Evolutionary conservation across 306 rosid species (phyloP), one percentile per base, ranked within the genome.

Genomic region (Cyamopsis tetragonoloba): DNA sequence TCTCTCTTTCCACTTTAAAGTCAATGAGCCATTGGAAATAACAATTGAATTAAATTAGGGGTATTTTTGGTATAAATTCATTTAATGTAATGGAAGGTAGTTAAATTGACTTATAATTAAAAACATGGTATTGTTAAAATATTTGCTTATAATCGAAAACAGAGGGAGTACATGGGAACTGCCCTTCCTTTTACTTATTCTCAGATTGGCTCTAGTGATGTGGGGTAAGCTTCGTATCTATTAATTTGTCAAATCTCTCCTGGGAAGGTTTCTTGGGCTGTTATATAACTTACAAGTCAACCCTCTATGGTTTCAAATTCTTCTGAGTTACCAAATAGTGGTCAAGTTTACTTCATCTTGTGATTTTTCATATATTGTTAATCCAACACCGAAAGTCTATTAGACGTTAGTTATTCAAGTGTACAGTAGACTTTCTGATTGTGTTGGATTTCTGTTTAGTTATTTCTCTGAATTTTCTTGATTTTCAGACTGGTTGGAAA

Each of bases 401-500:
- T 39, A n/a, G 39, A 65, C 24, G 34, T 17, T 39, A 14, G n/a
- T 38, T 8, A 28, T 12, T 26, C 58, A 26, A 27, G 20, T 71
- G 41, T 31, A 47, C 53, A 7, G 15, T 23, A 22, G 23, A 58
- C 4, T 54, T 70, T 57, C 64, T 78, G 39, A 42, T 22, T 55
- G 53, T 23, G 38, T 18, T 32, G 12, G 20, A 17, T 66, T 58
- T 75, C 38, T 56, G 44, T 3, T 30, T 34, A 10, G 43, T 22
- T 35, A 69, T 62, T 54, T 60, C 69, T 51, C 43, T 5, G 41
- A 41, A 9, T 19, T 78, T 11, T 65, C 50, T 66, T 72, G 74
- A 61, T 80, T 77, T 78, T 64, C 91, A 93, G 99, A 90, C 38
- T 93, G 97, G 99, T 69, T 93, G 78, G 97, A 93, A 62, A 86